Evolutionary conservation across 495 filamentous ascomycete genomes (phyloP), one percentile per base, ranked within the genome.

Genomic region (Pyrenopolyporus hunteri): DNA sequence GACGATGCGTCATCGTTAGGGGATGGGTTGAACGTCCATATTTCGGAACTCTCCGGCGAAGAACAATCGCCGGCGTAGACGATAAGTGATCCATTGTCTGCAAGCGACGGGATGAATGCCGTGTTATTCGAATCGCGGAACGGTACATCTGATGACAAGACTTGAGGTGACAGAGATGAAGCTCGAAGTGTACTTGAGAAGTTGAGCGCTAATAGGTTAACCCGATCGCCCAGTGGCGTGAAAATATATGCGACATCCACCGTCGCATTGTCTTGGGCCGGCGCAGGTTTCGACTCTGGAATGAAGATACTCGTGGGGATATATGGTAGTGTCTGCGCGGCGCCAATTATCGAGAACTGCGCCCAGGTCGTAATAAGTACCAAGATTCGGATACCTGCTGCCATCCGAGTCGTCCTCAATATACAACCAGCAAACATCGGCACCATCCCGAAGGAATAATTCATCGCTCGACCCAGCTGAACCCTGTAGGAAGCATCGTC

Each of bases 61-160:
- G 71, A 70, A 69, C 92, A 96, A 49, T 86, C 77, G 4, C 92
- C 92, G 0, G 86, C 73, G 46, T 89, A 86, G 6, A 92, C 83
- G 19, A 81, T 82, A 39, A 96, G 82, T 14, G 82, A 79, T 6
- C 90, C 91, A 59, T 82, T 75, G 32, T 81, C 71, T 35, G 89
- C 83, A 22, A 93, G 77, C 0, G 82, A 77, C 0, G 92, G 83
- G 9, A 83, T 80, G 56, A 87, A 92, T 2, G 87, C 78, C 1
- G 76, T 75, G 26, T 62, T 66, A 2, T 52, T 59, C 9, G 70
- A 70, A 36, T 73, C 64, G 9, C 87, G 68, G 71, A 95, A 94
- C 1, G 92, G 90, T 4, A 90, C 77, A n/a, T 74, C 69, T 2
- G 81, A 70, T 2, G 85, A 78, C 8, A 96, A 67, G 6, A 81